These are phyloP conservation scores for Rhizopogon vinicolor DNA, from an alignment of 768 basidiomycete species.

Conservation along the genomic window DNA sequence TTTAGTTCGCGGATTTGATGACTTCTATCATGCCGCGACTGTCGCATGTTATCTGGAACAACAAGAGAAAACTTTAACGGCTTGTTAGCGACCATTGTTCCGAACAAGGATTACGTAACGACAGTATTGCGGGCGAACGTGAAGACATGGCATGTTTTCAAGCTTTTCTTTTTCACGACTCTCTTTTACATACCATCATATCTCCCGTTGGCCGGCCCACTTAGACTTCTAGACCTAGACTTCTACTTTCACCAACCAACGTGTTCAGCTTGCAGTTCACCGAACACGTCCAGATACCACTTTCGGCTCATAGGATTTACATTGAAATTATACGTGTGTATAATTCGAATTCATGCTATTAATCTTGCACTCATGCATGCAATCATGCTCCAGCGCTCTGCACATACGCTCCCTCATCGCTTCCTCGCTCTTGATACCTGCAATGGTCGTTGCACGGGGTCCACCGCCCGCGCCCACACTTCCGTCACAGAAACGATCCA, in stretches of 20 bases:
- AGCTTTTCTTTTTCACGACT: neutral
- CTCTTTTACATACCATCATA: neutral
- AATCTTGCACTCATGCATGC: neutral
- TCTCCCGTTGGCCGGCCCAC: neutral
- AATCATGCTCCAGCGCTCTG: neutral
- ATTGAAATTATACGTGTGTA: neutral
- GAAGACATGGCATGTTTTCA: neutral
- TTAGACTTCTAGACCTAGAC: neutral
- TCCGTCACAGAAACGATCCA: conserved; percentile 15
- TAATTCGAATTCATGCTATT: neutral
- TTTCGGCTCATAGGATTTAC: neutral
- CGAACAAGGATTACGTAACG: neutral
- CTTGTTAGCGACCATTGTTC: neutral
- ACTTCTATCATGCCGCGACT: no score
- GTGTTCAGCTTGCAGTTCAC: neutral
- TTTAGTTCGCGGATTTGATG: no score
- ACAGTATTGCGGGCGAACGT: no score
- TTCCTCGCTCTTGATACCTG: conserved; percentile 5
- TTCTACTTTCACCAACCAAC: neutral
- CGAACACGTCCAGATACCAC: neutral
- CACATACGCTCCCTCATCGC: conserved; percentile 5
- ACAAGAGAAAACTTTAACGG: no score
- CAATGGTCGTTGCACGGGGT: conserved; percentile 8
- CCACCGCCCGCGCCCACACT: neutral
- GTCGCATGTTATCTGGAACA: no score